Base-by-base conservation (phyloP, 2,329 filamentous ascomycete species). In the Alternaria sp. region DNA sequence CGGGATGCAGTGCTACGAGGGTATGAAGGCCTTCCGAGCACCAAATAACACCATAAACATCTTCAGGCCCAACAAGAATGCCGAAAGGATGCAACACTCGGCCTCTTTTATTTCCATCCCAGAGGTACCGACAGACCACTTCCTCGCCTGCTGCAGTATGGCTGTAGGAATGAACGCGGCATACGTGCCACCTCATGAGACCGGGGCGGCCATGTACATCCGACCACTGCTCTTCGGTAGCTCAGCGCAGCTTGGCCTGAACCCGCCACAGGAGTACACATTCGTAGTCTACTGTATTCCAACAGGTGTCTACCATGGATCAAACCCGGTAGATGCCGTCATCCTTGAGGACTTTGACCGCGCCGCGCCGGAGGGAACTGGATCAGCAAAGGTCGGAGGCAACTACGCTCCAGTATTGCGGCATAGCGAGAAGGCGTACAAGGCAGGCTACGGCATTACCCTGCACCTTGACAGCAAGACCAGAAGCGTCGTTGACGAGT, bases 281-380 rank as follows among this genome's bases (percentile, higher is more conserved):
- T 96, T 98, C 74, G 87, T 87, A 62, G 93, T 98, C 26, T 98
- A 91, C 75, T 94, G 96, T 11, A 85, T 97, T 76, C 94, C 94
- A 1, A 96, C 93, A 0, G 94, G 94, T 7, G 93, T 97, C 16
- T 98, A 97, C 82, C 94, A 98, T 79, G 94, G 95, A 38, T 88
- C 90, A 0, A 88, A 93, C 69, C 92, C 94, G 0, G 93, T 97
- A n/a, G 89, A 91, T 73, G 92, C 91, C 2, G 82, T 97, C 54
- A 91, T 98, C 61, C 85, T 98, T 3, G 94, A 98, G 73, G 90
- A 95, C 30, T 98, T 98, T 76, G 94, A 98, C 79, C 91, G 94
- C 30, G 88, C 94, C 0, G 94, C 94, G n/a, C 94, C 95, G 1
- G 88, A 93, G 71, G 94, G 94, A 1, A 96, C 92, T 0, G 94